phyloP scores from a whole-genome alignment of 2,329 filamentous ascomycete species.

The Cercospora zeina region DNA sequence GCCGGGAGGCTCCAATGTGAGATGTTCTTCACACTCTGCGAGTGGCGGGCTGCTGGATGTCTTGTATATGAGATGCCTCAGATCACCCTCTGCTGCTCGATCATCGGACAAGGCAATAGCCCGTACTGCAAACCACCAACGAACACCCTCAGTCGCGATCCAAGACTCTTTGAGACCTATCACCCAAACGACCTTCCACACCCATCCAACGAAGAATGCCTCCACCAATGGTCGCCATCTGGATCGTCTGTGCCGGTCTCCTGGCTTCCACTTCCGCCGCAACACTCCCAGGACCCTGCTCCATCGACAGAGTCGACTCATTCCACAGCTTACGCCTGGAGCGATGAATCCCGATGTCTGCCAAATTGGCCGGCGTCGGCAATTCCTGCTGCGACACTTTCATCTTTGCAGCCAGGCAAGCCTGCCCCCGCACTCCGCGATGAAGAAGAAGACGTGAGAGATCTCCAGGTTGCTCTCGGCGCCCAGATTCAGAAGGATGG shows the following conservation, averaged over 20 bases:
- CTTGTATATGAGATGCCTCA: too few relatives aligned
- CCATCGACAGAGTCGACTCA: neutral
- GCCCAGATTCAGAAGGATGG: neutral
- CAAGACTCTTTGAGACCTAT: too few relatives aligned
- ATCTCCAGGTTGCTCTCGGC: neutral
- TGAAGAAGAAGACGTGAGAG: neutral
- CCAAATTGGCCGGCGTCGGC: neutral
- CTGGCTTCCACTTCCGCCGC: neutral
- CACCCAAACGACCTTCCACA: too few relatives aligned
- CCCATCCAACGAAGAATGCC: neutral
- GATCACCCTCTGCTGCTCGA: too few relatives aligned
- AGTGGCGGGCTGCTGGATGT: too few relatives aligned
- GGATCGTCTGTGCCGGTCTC: neutral
- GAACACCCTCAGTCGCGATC: too few relatives aligned
- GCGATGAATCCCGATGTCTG: neutral
- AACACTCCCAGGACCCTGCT: neutral
- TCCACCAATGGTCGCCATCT: neutral
- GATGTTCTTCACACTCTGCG: too few relatives aligned
- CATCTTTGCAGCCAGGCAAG: neutral
- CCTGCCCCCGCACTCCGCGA: too few relatives aligned
- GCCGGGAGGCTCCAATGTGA: too few relatives aligned
- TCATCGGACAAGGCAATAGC: too few relatives aligned
- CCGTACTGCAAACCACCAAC: too few relatives aligned
- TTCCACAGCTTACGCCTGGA: neutral
- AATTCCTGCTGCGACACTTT: neutral